Evolutionary conservation across 2,329 filamentous ascomycete species (phyloP).

Genomic region (Juglanconis oblonga): DNA sequence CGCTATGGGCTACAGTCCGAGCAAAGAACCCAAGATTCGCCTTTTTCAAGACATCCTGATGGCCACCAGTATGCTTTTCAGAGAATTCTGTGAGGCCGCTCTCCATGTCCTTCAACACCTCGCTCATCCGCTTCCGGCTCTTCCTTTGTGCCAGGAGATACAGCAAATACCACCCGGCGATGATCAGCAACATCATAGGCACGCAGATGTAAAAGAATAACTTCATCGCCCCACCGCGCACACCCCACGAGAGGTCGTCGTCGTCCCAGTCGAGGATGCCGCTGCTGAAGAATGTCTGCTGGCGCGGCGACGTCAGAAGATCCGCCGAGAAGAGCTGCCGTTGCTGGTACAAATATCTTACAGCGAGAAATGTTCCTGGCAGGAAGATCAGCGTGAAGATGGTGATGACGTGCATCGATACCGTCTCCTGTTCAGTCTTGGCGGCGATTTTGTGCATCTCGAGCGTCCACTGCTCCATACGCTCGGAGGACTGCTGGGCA

Average conservation of each 20-base stretch:
- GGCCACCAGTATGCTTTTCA: not conserved
- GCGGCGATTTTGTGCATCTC: conserved; percentile 48
- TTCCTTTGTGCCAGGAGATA: not conserved
- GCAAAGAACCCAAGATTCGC: not conserved
- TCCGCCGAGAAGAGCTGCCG: not conserved
- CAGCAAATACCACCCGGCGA: not conserved
- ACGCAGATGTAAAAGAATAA: not conserved
- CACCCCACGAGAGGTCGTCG: not conserved
- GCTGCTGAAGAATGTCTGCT: conserved; percentile 13
- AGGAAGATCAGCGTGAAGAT: conserved; percentile 29
- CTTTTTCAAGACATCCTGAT: not conserved
- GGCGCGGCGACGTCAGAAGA: conserved; percentile 2
- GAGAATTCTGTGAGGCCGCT: not conserved
- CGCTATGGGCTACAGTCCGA: not conserved
- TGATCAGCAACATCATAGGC: not conserved
- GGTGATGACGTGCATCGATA: conserved; percentile 31
- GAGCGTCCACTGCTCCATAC: conserved; percentile 3
- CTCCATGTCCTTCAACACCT: not conserved
- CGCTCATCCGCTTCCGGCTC: not conserved
- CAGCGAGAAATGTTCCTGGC: conserved; percentile 27
- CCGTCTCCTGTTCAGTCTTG: conserved; percentile 42
- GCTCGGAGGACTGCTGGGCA: not conserved
- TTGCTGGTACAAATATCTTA: not conserved
- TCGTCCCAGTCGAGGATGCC: not conserved
- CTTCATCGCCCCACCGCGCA: not conserved